Percentiles rank a stretch among this genome's conserved stretches.
Conservation (phyloP, 257 asterid genomes). For the Gentiana straminea region DNA sequence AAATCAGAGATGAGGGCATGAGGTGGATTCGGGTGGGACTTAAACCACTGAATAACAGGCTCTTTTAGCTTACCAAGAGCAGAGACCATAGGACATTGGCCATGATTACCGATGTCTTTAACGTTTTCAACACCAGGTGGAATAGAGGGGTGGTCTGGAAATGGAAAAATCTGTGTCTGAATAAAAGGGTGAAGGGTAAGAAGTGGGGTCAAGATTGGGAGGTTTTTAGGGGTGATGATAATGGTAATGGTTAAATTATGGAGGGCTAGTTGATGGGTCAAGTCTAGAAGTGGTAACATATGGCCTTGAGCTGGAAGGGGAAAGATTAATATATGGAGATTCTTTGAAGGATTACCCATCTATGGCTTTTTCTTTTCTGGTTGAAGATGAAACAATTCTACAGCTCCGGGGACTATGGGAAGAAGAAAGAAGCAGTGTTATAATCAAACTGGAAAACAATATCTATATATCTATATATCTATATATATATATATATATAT, state of each 20-base stretch:
- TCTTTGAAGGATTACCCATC: slow-evolving; percentile 25
- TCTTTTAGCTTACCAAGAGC: too few species aligned
- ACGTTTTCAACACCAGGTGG: slow-evolving; percentile 25
- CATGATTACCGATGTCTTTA: too few species aligned
- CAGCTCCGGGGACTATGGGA: not conserved
- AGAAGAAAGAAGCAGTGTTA: too few species aligned
- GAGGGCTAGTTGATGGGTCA: slow-evolving; percentile 38
- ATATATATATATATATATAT: too few species aligned
- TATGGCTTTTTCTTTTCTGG: not conserved
- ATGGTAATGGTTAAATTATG: slow-evolving; percentile 42
- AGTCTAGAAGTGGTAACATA: too few species aligned
- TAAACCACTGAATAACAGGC: too few species aligned
- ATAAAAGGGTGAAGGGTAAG: slow-evolving; percentile 26
- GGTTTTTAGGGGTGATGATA: slow-evolving; percentile 31
- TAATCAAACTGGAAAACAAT: too few species aligned
- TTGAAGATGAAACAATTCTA: not conserved
- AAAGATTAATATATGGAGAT: slow-evolving; percentile 43
- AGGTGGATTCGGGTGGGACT: too few species aligned
- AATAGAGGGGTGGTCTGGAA: slow-evolving; percentile 46
- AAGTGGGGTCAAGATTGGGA: too few species aligned
- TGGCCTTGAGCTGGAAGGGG: slow-evolving; percentile 52
- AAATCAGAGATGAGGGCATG: too few species aligned
- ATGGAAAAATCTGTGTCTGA: slow-evolving; percentile 45
- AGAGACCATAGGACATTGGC: too few species aligned
- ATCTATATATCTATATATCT: too few species aligned